Conservation (phyloP, 495 filamentous ascomycete genomes). For the Monascus purpureus region DNA sequence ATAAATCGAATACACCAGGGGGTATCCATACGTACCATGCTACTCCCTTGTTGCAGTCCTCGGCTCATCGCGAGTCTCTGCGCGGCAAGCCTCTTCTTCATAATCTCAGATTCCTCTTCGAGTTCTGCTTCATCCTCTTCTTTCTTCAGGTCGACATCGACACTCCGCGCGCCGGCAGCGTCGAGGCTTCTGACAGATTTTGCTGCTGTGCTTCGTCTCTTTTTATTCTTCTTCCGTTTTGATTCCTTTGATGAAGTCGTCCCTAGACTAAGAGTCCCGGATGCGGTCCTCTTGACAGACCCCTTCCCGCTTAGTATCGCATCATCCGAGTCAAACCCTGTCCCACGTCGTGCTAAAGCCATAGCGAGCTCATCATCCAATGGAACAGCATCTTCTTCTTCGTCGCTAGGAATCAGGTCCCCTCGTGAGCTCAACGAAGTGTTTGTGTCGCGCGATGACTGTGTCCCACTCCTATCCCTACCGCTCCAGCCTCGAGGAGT, state of each 20-base stretch:
- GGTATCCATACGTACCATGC: slow-evolving; percentile 12
- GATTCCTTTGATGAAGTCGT: slow-evolving; percentile 38
- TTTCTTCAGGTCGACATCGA: slow-evolving; percentile 44
- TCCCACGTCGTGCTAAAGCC: slow-evolving; percentile 52
- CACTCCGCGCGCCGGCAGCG: slow-evolving; percentile 12
- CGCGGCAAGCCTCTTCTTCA: slow-evolving; percentile 58
- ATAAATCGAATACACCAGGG: too few species aligned
- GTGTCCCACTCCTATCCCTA: slow-evolving; percentile 65
- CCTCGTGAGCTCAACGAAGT: slow-evolving; percentile 87
- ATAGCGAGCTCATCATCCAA: slow-evolving; percentile 88
- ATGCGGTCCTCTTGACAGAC: slow-evolving; percentile 45
- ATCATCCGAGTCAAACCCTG: slow-evolving; percentile 39
- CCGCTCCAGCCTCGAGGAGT: slow-evolving; percentile 22
- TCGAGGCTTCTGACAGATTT: slow-evolving; percentile 12
- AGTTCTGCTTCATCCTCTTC: slow-evolving; percentile 58
- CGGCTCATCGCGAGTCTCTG: slow-evolving; percentile 53
- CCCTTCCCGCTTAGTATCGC: slow-evolving; percentile 60
- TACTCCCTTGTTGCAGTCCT: slow-evolving; percentile 34
- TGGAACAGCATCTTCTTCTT: slow-evolving; percentile 83
- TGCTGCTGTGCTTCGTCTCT: slow-evolving; percentile 12
- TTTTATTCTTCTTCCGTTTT: slow-evolving; percentile 20
- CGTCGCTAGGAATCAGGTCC: slow-evolving; percentile 88
- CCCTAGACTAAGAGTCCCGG: slow-evolving; percentile 39
- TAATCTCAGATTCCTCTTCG: slow-evolving; percentile 58
- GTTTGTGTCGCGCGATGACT: slow-evolving; percentile 66